Base-by-base conservation (phyloP, 768 basidiomycete species). In the Pleurotus eryngii region DNA sequence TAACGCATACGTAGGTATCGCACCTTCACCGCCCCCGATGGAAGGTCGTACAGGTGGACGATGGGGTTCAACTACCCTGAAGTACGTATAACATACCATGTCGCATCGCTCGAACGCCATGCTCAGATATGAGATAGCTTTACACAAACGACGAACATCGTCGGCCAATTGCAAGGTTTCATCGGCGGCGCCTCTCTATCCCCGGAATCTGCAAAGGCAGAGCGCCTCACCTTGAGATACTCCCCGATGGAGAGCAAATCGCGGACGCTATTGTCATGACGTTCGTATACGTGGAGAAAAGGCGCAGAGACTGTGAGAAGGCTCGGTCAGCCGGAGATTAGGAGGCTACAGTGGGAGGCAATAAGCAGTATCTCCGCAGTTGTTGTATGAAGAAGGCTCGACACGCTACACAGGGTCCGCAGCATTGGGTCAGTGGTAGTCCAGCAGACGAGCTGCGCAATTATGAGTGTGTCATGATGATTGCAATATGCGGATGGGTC, bases 271-370 rank as follows among this genome's bases (percentile, higher is more conserved):
- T 72, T 17, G 45, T 72, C 2, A 47, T 71, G 14, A 70, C 71
- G 5, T 72, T 72, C 48, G 58, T 71, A 18, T 70, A 67, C 48
- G 48, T 71, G 14, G 68, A 71, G 46, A 65, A 67, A 55, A 27
- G 64, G 24, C 60, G 68, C 27, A 63, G 62, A 53, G 65, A 65
- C 24, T 17, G 39, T 12, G 24, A 48, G 22, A 22, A 48, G 12
- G 18, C 7, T 24, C 18, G 22, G 51, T 54, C 35, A 42, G 39
- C 35, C n/a, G 51, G 51, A 38, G 51, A 54, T 12, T 54, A 40
- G 6, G 51, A 54, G 38, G 22, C 20, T 18, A 5, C 26, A 39
- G 17, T 51, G 49, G 27, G 49, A 50, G 49, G 35, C 27, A 53
- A 38, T 53, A 53, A 53, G 50, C 20, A 54, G 51, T 54, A 54